Conservation (phyloP, 1,284 basidiomycete species). For the Fomitopsis palustris region DNA sequence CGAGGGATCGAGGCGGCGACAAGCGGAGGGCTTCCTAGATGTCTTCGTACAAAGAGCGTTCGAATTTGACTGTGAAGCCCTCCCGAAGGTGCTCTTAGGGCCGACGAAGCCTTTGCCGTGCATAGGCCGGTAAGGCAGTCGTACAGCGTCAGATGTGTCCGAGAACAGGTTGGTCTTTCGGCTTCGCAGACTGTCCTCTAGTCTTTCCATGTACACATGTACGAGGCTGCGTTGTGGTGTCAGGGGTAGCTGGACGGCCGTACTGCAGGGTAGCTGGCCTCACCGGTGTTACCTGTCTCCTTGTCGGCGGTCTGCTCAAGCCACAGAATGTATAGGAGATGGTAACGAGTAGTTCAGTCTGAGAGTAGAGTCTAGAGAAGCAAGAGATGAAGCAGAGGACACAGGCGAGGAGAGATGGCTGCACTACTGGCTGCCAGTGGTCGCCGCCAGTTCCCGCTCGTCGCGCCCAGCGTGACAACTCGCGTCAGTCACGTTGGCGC, state of each 20-base stretch:
- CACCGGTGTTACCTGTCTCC: not conserved
- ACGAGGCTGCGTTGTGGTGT: too few species aligned
- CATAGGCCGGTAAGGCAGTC: constrained; percentile 10
- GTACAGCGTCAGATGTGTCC: constrained; percentile 16
- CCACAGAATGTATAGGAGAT: not conserved
- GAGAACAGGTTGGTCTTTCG: constrained; percentile 12
- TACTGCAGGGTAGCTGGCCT: not conserved
- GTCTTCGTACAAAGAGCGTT: not conserved
- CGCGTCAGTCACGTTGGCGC: not conserved
- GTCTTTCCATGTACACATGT: constrained; percentile 3
- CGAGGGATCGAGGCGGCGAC: not conserved
- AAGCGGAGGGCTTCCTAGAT: not conserved
- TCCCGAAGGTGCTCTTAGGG: constrained; percentile 19
- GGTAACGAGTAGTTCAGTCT: too few species aligned
- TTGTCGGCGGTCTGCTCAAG: not conserved
- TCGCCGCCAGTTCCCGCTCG: not conserved
- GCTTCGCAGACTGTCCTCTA: not conserved
- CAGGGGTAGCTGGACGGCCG: not conserved
- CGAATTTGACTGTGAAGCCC: not conserved
- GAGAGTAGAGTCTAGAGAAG: not conserved
- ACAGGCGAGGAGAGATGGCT: not conserved
- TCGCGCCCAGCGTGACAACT: not conserved
- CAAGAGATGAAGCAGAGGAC: not conserved
- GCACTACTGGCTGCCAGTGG: not conserved
- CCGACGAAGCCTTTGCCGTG: constrained; percentile 15